Percentiles rank a stretch among this genome's conserved stretches.
Evolutionary conservation across 305 asterid species (phyloP).

Genomic region (Coffea humblotiana): DNA sequence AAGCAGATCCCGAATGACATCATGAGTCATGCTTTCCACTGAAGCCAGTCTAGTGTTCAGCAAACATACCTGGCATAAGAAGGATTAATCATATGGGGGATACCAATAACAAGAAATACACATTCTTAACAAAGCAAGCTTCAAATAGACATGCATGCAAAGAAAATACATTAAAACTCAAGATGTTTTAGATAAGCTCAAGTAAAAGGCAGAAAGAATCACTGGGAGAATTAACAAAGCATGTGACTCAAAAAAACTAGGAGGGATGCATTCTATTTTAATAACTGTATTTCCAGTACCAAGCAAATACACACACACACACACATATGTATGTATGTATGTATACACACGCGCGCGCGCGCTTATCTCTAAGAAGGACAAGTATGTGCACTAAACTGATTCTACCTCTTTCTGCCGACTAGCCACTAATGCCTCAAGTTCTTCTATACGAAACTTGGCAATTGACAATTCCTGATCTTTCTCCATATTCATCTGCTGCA

Average conservation of each 20-base stretch:
- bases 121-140: neutral
- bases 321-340: too few relatives aligned
- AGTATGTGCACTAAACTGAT: neutral
- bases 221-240: neutral
- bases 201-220: neutral
- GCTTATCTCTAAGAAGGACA: neutral
- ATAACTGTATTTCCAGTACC: neutral
- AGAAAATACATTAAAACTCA: neutral
- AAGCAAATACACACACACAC: neutral
- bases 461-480: conserved; percentile 72
- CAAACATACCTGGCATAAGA: conserved; percentile 58
- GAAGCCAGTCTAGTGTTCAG: conserved; percentile 76
- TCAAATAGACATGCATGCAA: neutral
- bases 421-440: conserved; percentile 67
- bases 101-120: neutral
- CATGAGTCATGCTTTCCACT: conserved; percentile 94
- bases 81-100: neutral
- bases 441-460: conserved; percentile 66
- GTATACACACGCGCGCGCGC: too few relatives aligned
- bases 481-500: conserved; percentile 87
- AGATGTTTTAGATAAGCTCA: neutral
- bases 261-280: neutral
- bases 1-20: conserved; percentile 91
- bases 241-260: neutral
- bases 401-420: conserved; percentile 73